Base-by-base conservation (phyloP, 345 rosid genomes). In the Psidium guajava region DNA sequence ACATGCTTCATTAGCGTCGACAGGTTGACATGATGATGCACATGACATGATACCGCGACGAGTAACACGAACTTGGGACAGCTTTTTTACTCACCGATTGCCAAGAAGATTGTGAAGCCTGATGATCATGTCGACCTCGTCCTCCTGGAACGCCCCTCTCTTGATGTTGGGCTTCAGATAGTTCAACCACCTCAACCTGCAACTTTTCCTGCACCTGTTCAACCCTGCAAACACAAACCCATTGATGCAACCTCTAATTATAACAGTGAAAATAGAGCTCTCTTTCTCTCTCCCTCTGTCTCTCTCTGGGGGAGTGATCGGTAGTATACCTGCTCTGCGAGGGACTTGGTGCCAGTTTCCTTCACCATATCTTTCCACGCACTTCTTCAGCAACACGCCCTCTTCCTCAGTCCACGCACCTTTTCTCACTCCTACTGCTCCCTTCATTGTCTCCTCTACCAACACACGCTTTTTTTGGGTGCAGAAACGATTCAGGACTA, bases 111-210 rank as follows among this genome's bases (percentile, higher is more conserved):
- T 92, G 15, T 49, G 91, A 94, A 93, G 93, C 47, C 91, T 91
- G 36, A 36, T 36, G 3, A 36, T 36, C 36, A 92, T 90, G 87
- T 93, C 96, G 54, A 91, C 94, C 87, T 93, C 96, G 85, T 92
- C 96, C 22, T 85, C 85, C 52, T 83, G 85, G 52, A 93, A 88
- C 28, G 86, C 88, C 21, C 95, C 96, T 50, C 92, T 89, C 87
- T 92, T 93, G 84, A 92, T 92, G 84, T 77, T 89, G 42, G 95
- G 95, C 75, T 89, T 88, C 82, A 93, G 87, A 82, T 93, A 93
- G 86, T 93, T 93, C 87, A 93, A 88, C 94, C 96, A 93, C 87
- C 96, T 88, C 54, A 93, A 80, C 86, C 94, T 87, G 64, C 95
- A 93, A 83, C 95, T 92, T 82, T 92, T 93, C n/a, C 95, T 89